Evolutionary conservation across 83 land plant genomes (phyloP), one percentile per base, ranked within the genome.

Genomic region (Picea engelmannii): DNA sequence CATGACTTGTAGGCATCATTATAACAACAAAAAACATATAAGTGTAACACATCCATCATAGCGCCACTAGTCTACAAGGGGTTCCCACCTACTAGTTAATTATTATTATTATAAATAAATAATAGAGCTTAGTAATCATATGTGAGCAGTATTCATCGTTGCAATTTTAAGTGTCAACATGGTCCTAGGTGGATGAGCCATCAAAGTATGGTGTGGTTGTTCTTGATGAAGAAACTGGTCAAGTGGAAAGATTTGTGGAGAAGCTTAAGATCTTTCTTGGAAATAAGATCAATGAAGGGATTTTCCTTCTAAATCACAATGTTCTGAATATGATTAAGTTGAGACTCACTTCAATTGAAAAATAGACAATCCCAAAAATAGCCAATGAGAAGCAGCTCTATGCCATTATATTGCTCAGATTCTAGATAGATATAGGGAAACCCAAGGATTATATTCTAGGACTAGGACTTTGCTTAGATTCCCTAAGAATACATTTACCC

Each of bases 391-490:
- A 38, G 5, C 40, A 38, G 0, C 40, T 38, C 40, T 38, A 38
- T 38, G 90, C 90, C 55, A 88, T 88, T 89, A 89, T 86, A 27
- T 55, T 86, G 1, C 89, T 85, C 4, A 83, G 88, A 5, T 88
- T 88, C 75, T 88, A 89, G 90, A 88, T 88, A 89, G 90, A 88
- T 60, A 66, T 88, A 47, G 89, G 90, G 21, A 89, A 88, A 35
- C 85, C 89, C 65, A 87, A 80, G 59, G 89, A 88, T 79, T 88
- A 88, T 66, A 83, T 86, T 79, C 44, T 80, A 60, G 88, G 88
- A 2, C 80, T 87, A 5, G 83, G 74, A 1, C 58, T 86, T 18
- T 86, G 85, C 81, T 83, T 86, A 11, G 88, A 84, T 17, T 87
- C 80, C 2, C 52, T 84, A 27, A 76, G 88, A 59, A 84, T 44